Evolutionary conservation across 1,284 basidiomycete species (phyloP).

Genomic region (Peniophora sp.): DNA sequence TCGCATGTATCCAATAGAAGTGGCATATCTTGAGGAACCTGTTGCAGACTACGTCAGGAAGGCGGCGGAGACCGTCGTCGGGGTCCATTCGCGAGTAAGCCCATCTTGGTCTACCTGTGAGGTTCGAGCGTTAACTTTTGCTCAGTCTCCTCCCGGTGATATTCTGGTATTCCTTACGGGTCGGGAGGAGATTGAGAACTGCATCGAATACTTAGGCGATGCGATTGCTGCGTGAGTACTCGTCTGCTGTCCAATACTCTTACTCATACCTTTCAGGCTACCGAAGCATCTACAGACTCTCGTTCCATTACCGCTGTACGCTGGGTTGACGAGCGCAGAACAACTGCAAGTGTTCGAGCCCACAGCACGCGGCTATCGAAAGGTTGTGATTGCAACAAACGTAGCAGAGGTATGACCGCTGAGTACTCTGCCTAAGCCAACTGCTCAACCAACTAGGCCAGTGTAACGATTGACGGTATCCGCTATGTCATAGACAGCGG

Average conservation of each 20-base stretch:
- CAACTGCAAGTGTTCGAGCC: conserved; percentile 82
- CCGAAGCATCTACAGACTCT: conserved; percentile 57
- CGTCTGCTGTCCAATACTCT: conserved; percentile 8
- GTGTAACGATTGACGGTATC: conserved; percentile 94
- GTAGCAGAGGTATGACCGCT: conserved; percentile 74
- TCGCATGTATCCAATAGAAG: conserved; percentile 85
- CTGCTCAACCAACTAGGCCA: conserved; percentile 45
- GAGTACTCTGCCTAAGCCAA: neutral
- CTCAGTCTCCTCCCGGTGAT: conserved; percentile 49
- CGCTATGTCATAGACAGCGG: conserved; percentile 95
- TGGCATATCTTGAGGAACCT: conserved; percentile 71
- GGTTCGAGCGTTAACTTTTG: neutral
- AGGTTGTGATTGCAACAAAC: conserved; percentile 91
- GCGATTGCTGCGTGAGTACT: conserved; percentile 62
- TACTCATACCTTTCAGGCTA: conserved; percentile 36
- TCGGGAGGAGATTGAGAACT: conserved; percentile 93
- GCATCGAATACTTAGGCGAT: conserved; percentile 77
- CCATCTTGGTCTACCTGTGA: conserved; percentile 1
- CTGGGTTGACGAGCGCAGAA: conserved; percentile 81
- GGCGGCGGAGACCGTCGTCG: conserved; percentile 81
- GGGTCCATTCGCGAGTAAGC: conserved; percentile 77
- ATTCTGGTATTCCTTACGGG: conserved; percentile 93
- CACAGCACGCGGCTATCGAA: conserved; percentile 68
- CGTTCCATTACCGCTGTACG: conserved; percentile 75
- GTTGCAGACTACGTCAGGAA: conserved; percentile 75